phyloP scores from a whole-genome alignment of 2,329 filamentous ascomycete genomes.

The Phialocephala sp. region DNA sequence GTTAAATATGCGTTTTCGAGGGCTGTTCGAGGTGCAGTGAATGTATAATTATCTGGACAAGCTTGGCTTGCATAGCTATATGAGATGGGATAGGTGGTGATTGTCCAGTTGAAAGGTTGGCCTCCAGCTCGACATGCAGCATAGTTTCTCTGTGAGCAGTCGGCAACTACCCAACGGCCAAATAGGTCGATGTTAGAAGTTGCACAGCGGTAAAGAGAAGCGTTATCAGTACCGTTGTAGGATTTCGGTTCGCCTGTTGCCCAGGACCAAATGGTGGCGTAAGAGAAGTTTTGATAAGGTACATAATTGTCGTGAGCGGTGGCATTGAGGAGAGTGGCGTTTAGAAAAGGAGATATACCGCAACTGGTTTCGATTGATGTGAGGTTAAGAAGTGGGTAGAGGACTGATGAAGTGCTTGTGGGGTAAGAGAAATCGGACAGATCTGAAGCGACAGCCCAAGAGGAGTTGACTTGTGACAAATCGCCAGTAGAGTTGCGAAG shows the following conservation, averaged over 20 bases:
- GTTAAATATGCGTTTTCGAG: slow-evolving; percentile 66
- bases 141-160: slow-evolving; percentile 57
- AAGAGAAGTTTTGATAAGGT: slow-evolving; percentile 57
- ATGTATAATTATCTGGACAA: slow-evolving; percentile 56
- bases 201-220: slow-evolving; percentile 58
- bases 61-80: slow-evolving; percentile 51
- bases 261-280: slow-evolving; percentile 63
- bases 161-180: slow-evolving; percentile 63
- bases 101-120: slow-evolving; percentile 62
- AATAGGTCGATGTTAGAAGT: slow-evolving; percentile 50
- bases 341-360: slow-evolving; percentile 65
- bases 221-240: slow-evolving; percentile 29
- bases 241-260: slow-evolving; percentile 60
- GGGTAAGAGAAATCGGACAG: slow-evolving; percentile 41
- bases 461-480: slow-evolving; percentile 54
- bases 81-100: slow-evolving; percentile 50
- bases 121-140: slow-evolving; percentile 61
- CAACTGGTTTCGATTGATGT: slow-evolving; percentile 55
- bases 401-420: slow-evolving; percentile 35
- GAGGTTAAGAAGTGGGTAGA: slow-evolving; percentile 44
- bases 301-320: slow-evolving; percentile 55
- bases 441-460: slow-evolving; percentile 53
- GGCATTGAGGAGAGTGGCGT: slow-evolving; percentile 56
- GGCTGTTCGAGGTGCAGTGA: slow-evolving; percentile 63
- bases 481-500: slow-evolving; percentile 50